Conservation (phyloP, 805 yeast species). For the Saccharomyces mikatae region DNA sequence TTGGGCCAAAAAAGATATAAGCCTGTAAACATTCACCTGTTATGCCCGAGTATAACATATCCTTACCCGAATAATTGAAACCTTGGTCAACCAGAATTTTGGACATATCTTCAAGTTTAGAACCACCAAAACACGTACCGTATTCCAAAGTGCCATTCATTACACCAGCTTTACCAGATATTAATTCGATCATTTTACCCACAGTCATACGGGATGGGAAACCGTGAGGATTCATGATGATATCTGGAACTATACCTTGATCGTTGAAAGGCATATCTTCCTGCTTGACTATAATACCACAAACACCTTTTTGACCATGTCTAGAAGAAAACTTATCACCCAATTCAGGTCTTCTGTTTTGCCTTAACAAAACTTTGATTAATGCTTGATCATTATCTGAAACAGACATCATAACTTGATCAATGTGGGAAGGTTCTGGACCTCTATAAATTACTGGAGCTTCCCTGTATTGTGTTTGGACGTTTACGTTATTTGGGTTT, state of each 20-base stretch:
- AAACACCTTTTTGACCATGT: conserved; percentile 98
- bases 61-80: conserved; percentile 91
- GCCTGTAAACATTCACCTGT: conserved; percentile 97
- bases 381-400: conserved; percentile 92
- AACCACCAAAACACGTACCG: conserved; percentile 98
- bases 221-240: conserved; percentile 98
- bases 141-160: conserved; percentile 84
- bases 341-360: conserved; percentile 92
- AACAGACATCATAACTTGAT: conserved; percentile 95
- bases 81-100: conserved; percentile 83
- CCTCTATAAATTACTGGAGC: conserved; percentile 88
- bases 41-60: conserved; percentile 93
- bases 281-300: conserved; percentile 95
- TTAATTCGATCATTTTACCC: conserved; percentile 94
- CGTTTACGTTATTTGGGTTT: conserved; percentile 10
- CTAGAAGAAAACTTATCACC: conserved; percentile 97
- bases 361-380: conserved; percentile 84
- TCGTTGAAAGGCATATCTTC: conserved; percentile 96
- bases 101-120: conserved; percentile 93
- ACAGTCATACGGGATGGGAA: conserved; percentile 99
- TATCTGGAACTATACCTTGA: conserved; percentile 86
- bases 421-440: conserved; percentile 92
- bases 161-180: conserved; percentile 97
- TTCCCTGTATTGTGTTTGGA: conserved; percentile 62
- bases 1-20: conserved; percentile 96